Conservation (phyloP, 164 flowering plant species). For the Buxus sempervirens region DNA sequence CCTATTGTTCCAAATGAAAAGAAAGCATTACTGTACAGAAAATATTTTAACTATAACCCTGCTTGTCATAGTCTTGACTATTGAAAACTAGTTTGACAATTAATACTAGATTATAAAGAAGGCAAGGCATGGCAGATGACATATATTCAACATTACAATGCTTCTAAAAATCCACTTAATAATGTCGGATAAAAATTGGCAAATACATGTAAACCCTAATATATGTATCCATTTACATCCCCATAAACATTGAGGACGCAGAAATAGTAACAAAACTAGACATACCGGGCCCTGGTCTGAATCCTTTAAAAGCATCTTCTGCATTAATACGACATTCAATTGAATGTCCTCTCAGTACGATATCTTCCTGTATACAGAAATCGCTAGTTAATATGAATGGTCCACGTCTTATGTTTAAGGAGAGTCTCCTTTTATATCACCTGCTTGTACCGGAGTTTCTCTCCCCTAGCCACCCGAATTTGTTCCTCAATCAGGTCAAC, state of each 20-base stretch:
- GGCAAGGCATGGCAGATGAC: neutral
- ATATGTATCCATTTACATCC: neutral
- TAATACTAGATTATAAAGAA: neutral
- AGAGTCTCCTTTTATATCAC: conserved; percentile 26
- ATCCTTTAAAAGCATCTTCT: conserved; percentile 93
- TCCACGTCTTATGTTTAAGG: neutral
- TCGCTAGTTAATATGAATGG: neutral
- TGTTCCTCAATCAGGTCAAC: conserved; percentile 96
- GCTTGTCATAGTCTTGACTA: neutral
- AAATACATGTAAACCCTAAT: too few species aligned
- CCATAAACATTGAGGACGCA: neutral
- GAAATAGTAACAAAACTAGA: neutral
- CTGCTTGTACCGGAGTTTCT: conserved; percentile 83
- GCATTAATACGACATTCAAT: conserved; percentile 99
- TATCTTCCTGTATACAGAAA: conserved; percentile 70
- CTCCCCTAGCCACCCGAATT: conserved; percentile 92
- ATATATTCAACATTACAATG: too few species aligned
- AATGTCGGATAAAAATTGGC: too few species aligned
- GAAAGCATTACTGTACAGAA: neutral
- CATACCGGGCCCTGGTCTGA: conserved; percentile 97
- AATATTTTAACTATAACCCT: neutral
- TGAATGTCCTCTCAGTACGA: conserved; percentile 94
- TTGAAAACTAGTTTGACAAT: neutral
- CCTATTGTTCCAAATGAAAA: conserved; percentile 42
- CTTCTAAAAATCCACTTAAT: too few species aligned